Base-by-base conservation (phyloP, 352 stramenopile genomes). In the Pythium scleroteichum region DNA sequence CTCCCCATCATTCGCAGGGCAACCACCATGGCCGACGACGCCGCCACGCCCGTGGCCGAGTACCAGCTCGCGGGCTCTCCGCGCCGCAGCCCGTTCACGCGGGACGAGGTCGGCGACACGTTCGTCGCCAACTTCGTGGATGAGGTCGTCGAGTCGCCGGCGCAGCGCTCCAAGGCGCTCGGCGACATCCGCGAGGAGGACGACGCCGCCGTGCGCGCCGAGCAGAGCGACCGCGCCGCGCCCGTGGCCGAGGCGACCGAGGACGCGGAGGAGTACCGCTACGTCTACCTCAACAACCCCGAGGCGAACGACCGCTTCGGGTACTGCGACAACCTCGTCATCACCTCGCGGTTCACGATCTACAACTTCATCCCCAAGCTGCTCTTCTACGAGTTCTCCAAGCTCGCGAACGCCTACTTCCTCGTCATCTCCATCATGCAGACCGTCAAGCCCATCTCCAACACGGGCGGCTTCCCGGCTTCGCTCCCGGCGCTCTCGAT, bases 371-470 rank as follows among this genome's bases (percentile, higher is more conserved):
- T 98, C 23, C 91, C 91, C 12, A 96, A 94, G 52, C 71, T 97
- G 53, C 76, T 98, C 20, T 96, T 93, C 47, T 95, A 94, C 71
- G 86, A 94, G 63, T 94, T 94, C 69, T 87, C 72, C 45, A 97
- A 97, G 62, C 73, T 97, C 45, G 93, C 93, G 41, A 98, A 98
- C 67, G 86, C 92, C 47, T 98, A 98, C 65, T 98, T 98, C 61
- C 74, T 98, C 9, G 60, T 97, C 41, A 96, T 98, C 50, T 95
- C 89, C 9, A 74, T 94, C 71, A 90, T 98, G 78, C 87, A 97
- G 71, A 93, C 81, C 7, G 83, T 97, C 74, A 92, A 91, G 64
- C 76, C 79, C 13, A 97, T 98, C 67, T 97, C 87, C 10, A 98
- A 97, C 68, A 97, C 92, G 22, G 82, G 88, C 20, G 85, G 87